These are phyloP conservation scores for Oryza meyeriana DNA, from an alignment of 176 grass and related monocot genomes.

Conservation along the genomic window DNA sequence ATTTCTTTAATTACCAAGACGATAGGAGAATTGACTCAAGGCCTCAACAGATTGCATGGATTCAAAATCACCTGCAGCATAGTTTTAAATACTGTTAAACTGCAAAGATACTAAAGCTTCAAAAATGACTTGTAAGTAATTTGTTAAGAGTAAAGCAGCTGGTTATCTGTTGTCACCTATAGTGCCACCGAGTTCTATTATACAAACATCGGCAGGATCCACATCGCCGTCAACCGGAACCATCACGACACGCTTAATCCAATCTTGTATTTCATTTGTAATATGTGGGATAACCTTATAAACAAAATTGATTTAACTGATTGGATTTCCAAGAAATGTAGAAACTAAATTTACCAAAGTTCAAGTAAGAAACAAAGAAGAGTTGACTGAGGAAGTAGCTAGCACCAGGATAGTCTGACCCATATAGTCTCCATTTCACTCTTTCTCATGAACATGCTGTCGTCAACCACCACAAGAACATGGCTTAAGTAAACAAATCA, in stretches of 20 bases:
- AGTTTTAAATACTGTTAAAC: conserved; percentile 8
- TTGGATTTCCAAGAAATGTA: background rate
- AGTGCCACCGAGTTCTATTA: conserved; percentile 46
- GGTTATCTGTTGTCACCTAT: conserved; percentile 37
- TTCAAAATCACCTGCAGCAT: conserved; percentile 61
- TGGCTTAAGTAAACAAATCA: background rate
- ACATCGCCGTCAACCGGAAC: conserved; percentile 50
- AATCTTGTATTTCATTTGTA: conserved; percentile 58
- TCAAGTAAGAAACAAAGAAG: background rate
- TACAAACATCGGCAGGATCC: conserved; percentile 43
- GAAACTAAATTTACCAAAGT: background rate
- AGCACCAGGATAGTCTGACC: conserved; percentile 54
- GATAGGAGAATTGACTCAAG: conserved; percentile 56
- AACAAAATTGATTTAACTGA: background rate
- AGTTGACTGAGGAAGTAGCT: too few relatives aligned
- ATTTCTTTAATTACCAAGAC: conserved; percentile 44
- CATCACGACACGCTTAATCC: conserved; percentile 43
- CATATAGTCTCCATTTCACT: conserved; percentile 45
- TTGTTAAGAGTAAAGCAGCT: background rate
- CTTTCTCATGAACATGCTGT: conserved; percentile 46
- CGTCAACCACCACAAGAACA: background rate
- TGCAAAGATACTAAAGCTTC: conserved; percentile 23
- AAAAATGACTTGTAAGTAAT: conserved; percentile 22
- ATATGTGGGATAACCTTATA: conserved; percentile 48
- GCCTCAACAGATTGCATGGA: conserved; percentile 59